Percentiles rank a stretch among this genome's conserved stretches.
These are phyloP conservation scores for Cystofilobasidium capitatum DNA, from an alignment of 768 basidiomycete species.

Conservation along the genomic window DNA sequence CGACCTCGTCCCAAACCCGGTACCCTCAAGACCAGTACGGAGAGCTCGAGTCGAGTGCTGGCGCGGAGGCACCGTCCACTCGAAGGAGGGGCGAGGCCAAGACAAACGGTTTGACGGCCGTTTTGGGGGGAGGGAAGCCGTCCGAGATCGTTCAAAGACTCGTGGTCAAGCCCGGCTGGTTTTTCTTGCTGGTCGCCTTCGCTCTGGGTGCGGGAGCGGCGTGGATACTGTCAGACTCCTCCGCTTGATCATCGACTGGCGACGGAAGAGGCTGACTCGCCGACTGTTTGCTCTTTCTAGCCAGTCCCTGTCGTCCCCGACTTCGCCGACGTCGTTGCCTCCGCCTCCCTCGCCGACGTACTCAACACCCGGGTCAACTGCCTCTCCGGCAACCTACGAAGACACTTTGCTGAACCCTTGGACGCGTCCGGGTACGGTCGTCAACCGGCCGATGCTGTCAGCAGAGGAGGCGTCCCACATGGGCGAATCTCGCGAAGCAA, in stretches of 20 bases:
- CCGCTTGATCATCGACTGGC: too few species aligned
- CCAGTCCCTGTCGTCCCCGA: neutral
- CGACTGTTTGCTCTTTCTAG: too few species aligned
- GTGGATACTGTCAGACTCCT: too few species aligned
- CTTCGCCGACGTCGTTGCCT: neutral
- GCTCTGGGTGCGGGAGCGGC: too few species aligned
- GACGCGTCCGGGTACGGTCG: slow-evolving; percentile 6
- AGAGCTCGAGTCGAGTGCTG: neutral
- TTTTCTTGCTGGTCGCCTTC: too few species aligned
- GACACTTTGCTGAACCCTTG: slow-evolving; percentile 7
- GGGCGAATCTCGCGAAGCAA: neutral
- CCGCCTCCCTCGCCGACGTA: neutral
- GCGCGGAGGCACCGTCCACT: neutral
- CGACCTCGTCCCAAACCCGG: neutral
- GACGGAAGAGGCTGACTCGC: too few species aligned
- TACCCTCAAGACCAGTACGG: neutral
- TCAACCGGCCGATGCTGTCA: slow-evolving; percentile 7
- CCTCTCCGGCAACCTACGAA: neutral
- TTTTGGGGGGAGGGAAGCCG: neutral
- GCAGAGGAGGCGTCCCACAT: neutral
- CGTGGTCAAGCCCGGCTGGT: too few species aligned
- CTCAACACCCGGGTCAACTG: neutral
- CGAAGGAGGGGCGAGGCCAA: neutral
- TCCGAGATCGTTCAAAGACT: too few species aligned
- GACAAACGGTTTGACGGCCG: neutral